Evolutionary conservation across 805 yeast species (phyloP), one percentile per base, ranked within the genome.

Genomic region (Cyberlindnera meyerae): DNA sequence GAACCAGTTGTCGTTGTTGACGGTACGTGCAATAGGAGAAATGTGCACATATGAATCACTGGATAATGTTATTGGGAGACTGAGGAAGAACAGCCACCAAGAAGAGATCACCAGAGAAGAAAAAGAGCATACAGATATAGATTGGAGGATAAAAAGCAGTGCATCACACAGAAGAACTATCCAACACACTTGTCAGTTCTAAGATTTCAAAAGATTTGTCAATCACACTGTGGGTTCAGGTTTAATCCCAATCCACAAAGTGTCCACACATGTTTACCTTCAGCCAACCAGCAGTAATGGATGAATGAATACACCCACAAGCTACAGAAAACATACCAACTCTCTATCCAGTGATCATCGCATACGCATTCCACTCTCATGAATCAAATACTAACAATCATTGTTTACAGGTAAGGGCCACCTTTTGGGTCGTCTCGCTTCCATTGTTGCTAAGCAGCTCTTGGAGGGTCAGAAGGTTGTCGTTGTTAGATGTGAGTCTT

Each of bases 401-500:
- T 40, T 20, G 7, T 8, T 9, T 20, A 57, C 52, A 73, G 82
- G 80, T 79, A 89, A 93, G 87, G 98, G 97, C 68, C 99, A 93
- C 77, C 83, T 93, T 68, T 82, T 93, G 70, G 99, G 99, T 74
- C 96, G 99, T 80, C 85, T 93, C 69, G 98, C 98, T 60, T 87
- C 97, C 61, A 83, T 79, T 65, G 88, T 93, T 66, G 96, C 99
- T 73, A 93, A 93, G 83, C 96, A 93, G 79, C 72, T 93, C 62
- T 82, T 93, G 69, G 82, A 85, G 75, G 99, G 99, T 62, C 97
- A 93, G 79, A 86, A 88, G 73, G 79, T 93, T 65, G 96, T 89
- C 60, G 80, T 93, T 61, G 98, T 93, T 65, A 87, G 99, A 79
- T 77, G 88, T 68, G 99, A 84, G 78, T 85, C 90, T 61, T 79